These are phyloP conservation scores for Salicornia ramosissima DNA, from an alignment of 148 eudicot genomes.

Conservation along the genomic window DNA sequence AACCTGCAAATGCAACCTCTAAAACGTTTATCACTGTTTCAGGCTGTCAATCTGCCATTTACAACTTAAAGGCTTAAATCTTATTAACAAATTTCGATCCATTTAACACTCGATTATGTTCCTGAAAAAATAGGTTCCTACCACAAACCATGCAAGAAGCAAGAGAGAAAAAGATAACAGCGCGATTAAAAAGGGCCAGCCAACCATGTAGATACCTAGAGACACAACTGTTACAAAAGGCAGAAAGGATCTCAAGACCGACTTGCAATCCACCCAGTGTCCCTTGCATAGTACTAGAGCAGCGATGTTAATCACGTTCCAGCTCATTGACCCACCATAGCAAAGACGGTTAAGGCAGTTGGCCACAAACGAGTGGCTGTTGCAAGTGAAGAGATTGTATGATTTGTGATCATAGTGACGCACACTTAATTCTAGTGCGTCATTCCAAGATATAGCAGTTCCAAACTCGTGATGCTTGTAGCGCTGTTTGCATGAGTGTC, in stretches of 20 bases:
- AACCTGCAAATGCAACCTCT: neutral
- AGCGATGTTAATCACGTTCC: conserved; percentile 82
- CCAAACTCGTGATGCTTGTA: conserved; percentile 69
- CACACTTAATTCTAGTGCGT: conserved; percentile 52
- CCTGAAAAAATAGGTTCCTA: conserved; percentile 49
- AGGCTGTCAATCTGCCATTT: neutral
- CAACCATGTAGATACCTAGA: conserved; percentile 69
- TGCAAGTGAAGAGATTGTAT: conserved; percentile 88
- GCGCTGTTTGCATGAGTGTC: conserved; percentile 65
- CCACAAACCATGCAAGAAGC: conserved; percentile 50
- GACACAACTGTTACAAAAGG: conserved; percentile 60
- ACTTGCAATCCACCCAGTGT: conserved; percentile 54
- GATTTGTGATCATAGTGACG: conserved; percentile 70
- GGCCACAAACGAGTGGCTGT: conserved; percentile 81
- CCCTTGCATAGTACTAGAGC: conserved; percentile 59
- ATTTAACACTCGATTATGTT: conserved; percentile 39
- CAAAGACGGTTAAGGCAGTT: conserved; percentile 68
- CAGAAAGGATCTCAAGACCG: conserved; percentile 58
- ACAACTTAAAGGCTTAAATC: neutral
- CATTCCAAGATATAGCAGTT: conserved; percentile 75
- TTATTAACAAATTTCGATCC: neutral
- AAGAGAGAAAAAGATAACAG: conserved; percentile 43
- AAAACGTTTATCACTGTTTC: neutral
- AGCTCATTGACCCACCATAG: conserved; percentile 69
- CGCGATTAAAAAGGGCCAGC: conserved; percentile 76